A percentile compares a stretch with the other conserved stretches of the same genome.
These are phyloP conservation scores for Wickerhamia fluorescens DNA, from an alignment of 805 yeast species.

Conservation along the genomic window DNA sequence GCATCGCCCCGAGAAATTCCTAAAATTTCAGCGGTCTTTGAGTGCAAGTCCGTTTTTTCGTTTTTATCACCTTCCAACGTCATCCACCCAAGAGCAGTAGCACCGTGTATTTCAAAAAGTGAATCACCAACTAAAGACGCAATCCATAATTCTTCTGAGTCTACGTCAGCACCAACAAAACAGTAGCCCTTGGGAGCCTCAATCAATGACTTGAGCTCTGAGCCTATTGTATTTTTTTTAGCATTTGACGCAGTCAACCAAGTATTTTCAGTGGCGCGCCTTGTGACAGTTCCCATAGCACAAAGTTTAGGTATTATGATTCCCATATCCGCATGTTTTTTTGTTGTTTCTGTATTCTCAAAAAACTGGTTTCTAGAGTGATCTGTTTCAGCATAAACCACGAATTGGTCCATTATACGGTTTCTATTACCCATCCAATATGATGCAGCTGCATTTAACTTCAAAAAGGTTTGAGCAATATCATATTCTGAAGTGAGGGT, in stretches of 20 bases:
- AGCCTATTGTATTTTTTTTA: conserved; percentile 76
- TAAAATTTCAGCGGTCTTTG: conserved; percentile 83
- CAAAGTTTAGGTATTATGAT: conserved; percentile 77
- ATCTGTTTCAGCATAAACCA: conserved; percentile 46
- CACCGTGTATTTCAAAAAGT: conserved; percentile 82
- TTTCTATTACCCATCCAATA: conserved; percentile 93
- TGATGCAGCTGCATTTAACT: conserved; percentile 71
- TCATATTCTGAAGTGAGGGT: conserved; percentile 62
- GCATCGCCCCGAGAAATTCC: conserved; percentile 91
- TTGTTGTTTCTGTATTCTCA: conserved; percentile 15
- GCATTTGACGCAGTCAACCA: conserved; percentile 98
- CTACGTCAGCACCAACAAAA: conserved; percentile 98
- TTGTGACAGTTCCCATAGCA: conserved; percentile 94
- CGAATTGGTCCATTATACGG: conserved; percentile 78
- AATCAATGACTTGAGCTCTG: conserved; percentile 84
- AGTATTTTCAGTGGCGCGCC: conserved; percentile 94
- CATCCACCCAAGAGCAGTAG: conserved; percentile 99
- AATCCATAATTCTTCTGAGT: conserved; percentile 97
- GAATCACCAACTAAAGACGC: conserved; percentile 95
- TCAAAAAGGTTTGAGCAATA: conserved; percentile 69
- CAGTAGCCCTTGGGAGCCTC: conserved; percentile 83
- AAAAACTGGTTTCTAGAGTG: conserved; percentile 17
- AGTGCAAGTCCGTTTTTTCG: conserved; percentile 91
- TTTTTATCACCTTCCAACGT: conserved; percentile 90
- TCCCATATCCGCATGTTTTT: conserved; percentile 39